phyloP scores from a whole-genome alignment of 306 rosid genomes.

The Trifolium fragiferum region DNA sequence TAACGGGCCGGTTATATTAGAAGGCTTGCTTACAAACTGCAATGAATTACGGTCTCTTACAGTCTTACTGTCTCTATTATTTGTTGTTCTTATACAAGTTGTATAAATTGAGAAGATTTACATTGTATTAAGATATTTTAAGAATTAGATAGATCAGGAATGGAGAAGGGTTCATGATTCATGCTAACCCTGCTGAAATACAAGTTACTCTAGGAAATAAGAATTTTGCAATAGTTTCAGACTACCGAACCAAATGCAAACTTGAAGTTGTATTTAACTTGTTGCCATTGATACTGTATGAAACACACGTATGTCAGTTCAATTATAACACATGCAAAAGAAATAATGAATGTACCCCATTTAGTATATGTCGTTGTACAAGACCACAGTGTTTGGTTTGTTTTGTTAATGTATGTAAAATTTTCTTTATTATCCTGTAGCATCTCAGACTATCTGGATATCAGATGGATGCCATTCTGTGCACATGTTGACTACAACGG shows the following conservation, averaged over 20 bases:
- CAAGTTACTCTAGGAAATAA: background rate
- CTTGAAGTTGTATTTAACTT: background rate
- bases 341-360: too few species aligned
- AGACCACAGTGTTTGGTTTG: background rate
- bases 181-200: background rate
- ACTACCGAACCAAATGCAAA: background rate
- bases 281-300: background rate
- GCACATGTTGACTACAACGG: constrained; percentile 61
- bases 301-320: too few species aligned
- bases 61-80: background rate
- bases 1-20: too few species aligned
- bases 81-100: background rate
- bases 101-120: too few species aligned
- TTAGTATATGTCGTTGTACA: background rate
- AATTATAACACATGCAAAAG: too few species aligned
- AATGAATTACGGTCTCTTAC: background rate
- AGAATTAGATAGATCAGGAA: background rate
- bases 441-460: constrained; percentile 78
- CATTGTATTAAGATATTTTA: too few species aligned
- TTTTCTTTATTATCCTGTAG: constrained; percentile 54
- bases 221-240: background rate
- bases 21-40: background rate
- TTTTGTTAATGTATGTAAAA: constrained; percentile 35
- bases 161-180: background rate
- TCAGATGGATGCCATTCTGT: constrained; percentile 79